Evolutionary conservation across 169 alveolate species (phyloP).

Genomic region (Neospora caninum): DNA sequence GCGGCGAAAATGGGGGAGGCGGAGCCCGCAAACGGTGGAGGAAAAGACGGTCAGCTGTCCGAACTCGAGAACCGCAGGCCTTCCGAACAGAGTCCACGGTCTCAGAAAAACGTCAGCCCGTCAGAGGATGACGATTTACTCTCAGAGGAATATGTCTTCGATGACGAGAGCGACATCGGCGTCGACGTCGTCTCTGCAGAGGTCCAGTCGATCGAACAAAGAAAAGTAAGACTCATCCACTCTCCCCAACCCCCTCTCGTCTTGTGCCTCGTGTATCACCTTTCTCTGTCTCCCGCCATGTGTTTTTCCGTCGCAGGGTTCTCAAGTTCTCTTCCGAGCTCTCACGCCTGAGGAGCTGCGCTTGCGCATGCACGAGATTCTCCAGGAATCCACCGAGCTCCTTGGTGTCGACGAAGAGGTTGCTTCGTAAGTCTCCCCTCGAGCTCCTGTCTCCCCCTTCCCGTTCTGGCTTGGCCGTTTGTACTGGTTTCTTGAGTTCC

Average conservation of each 20-base stretch:
- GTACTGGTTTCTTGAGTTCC: background rate
- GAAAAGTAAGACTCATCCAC: background rate
- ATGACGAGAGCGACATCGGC: background rate
- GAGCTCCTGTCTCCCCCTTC: background rate
- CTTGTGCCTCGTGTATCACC: background rate
- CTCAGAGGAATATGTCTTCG: background rate
- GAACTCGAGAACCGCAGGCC: too few relatives aligned
- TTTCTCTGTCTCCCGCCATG: background rate
- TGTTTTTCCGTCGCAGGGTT: background rate
- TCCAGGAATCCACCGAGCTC: conserved; percentile 19
- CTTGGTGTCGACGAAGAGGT: conserved; percentile 20
- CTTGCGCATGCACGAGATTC: background rate
- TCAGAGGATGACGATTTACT: background rate
- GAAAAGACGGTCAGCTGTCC: too few relatives aligned
- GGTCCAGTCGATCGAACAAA: background rate
- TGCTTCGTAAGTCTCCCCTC: conserved; percentile 14
- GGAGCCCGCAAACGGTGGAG: too few relatives aligned
- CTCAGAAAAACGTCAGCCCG: too few relatives aligned
- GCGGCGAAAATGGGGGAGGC: too few relatives aligned
- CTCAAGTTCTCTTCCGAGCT: background rate
- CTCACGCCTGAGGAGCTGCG: background rate
- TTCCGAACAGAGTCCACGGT: too few relatives aligned
- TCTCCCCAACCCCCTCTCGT: background rate
- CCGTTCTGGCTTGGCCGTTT: background rate
- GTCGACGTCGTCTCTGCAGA: background rate